Evolutionary conservation across 140 eudicot species (phyloP).

Genomic region (Artemisia princeps): DNA sequence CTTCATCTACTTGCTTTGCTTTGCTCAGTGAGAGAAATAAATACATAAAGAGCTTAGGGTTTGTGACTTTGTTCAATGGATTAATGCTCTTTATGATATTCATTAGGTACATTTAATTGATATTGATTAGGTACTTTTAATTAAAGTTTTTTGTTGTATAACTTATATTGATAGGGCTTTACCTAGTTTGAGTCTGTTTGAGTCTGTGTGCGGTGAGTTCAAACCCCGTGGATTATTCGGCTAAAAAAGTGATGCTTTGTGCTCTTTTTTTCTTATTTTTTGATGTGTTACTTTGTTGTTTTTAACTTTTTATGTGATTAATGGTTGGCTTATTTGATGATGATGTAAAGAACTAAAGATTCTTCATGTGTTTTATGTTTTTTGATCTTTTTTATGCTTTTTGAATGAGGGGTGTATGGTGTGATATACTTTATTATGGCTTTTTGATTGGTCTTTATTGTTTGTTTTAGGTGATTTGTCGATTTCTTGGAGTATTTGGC

Average conservation of each 20-base stretch:
- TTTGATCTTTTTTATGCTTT: slow-evolving; percentile 5
- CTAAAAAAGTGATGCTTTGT: too few relatives aligned
- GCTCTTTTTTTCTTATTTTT: too few relatives aligned
- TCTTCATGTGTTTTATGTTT: slow-evolving; percentile 30
- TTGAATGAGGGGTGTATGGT: too few relatives aligned
- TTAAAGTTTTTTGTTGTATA: too few relatives aligned
- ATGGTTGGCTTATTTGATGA: neutral
- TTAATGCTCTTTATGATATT: slow-evolving; percentile 2
- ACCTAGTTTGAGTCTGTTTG: too few relatives aligned
- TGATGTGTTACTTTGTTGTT: too few relatives aligned
- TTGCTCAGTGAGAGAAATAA: slow-evolving; percentile 1
- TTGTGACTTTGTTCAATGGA: slow-evolving; percentile 24
- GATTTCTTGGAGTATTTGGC: slow-evolving; percentile 20
- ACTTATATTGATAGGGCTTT: too few relatives aligned
- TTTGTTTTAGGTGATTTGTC: slow-evolving; percentile 26
- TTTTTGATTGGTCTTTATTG: neutral
- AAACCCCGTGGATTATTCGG: too few relatives aligned
- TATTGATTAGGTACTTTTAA: slow-evolving; percentile 12
- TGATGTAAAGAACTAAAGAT: slow-evolving; percentile 1
- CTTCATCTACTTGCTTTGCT: slow-evolving; percentile 27
- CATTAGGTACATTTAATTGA: slow-evolving; percentile 7
- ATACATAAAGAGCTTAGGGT: neutral
- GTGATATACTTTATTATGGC: neutral
- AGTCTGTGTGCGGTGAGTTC: too few relatives aligned
- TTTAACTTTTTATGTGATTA: slow-evolving; percentile 1